phyloP scores from a whole-genome alignment of 2,329 filamentous ascomycete species.

The Cordyceps cateniannulata region DNA sequence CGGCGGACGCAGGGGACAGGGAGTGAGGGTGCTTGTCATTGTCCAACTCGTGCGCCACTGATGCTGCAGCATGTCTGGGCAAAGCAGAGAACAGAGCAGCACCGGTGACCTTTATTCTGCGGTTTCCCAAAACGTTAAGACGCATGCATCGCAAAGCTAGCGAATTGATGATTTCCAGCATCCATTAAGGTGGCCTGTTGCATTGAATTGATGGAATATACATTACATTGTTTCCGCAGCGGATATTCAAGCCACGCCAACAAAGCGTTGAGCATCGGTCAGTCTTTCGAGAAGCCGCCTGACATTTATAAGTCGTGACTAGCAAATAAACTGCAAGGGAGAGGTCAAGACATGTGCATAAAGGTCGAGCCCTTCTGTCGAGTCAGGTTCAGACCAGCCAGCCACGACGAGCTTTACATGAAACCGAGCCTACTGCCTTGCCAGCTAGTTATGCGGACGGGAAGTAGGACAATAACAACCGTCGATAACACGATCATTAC shows the following conservation, averaged over 20 bases:
- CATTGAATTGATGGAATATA: background rate
- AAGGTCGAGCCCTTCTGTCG: background rate
- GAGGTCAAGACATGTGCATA: background rate
- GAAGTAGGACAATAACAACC: background rate
- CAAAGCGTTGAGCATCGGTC: too few species aligned
- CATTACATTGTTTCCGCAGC: background rate
- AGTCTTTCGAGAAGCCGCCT: too few species aligned
- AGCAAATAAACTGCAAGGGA: background rate
- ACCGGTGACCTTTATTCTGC: background rate
- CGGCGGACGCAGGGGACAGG: background rate
- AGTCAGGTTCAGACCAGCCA: background rate
- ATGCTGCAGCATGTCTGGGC: background rate
- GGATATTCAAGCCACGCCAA: background rate
- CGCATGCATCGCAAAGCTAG: background rate
- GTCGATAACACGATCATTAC: background rate
- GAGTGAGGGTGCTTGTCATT: background rate
- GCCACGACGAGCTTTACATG: background rate
- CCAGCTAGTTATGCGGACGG: background rate
- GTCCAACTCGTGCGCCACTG: background rate
- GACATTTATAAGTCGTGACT: too few species aligned
- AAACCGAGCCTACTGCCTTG: background rate
- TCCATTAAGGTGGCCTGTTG: background rate
- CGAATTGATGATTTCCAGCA: background rate
- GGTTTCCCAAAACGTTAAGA: background rate
- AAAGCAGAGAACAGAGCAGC: background rate